These are phyloP conservation scores for Phoenix dactylifera DNA, from an alignment of 176 grass and related monocot species.

Conservation along the genomic window DNA sequence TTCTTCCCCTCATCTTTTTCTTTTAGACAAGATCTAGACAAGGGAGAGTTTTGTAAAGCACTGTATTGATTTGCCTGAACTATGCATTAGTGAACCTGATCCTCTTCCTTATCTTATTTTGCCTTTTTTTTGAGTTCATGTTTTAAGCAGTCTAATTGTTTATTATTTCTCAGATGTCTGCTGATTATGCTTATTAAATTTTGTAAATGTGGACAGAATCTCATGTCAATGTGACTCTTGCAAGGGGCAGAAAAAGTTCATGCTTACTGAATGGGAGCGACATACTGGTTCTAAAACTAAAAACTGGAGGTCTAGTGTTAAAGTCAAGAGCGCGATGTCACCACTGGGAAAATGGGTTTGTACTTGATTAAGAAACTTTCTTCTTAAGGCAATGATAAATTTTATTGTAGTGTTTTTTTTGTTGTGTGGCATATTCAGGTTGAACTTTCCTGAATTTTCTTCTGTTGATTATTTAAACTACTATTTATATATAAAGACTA, in stretches of 20 bases:
- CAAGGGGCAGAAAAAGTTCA: slow-evolving; percentile 70
- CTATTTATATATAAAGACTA: no score
- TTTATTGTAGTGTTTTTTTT: no score
- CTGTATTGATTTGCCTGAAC: no score
- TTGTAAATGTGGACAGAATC: slow-evolving; percentile 39
- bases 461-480: no score
- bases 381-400: background rate
- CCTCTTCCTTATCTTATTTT: no score
- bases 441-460: no score
- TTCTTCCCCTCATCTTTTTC: no score
- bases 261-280: slow-evolving; percentile 87
- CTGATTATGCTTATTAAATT: background rate
- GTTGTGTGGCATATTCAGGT: no score
- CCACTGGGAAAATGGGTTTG: slow-evolving; percentile 91
- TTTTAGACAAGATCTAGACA: no score
- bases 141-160: background rate
- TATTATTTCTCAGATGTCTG: background rate
- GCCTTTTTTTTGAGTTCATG: no score
- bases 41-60: no score
- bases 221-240: slow-evolving; percentile 78
- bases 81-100: no score
- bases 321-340: slow-evolving; percentile 54
- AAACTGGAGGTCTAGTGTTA: slow-evolving; percentile 97
- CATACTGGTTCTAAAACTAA: slow-evolving; percentile 91
- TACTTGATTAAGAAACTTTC: slow-evolving; percentile 7